Conservation (phyloP, 1,284 basidiomycete genomes). For the Ustilago curta region DNA sequence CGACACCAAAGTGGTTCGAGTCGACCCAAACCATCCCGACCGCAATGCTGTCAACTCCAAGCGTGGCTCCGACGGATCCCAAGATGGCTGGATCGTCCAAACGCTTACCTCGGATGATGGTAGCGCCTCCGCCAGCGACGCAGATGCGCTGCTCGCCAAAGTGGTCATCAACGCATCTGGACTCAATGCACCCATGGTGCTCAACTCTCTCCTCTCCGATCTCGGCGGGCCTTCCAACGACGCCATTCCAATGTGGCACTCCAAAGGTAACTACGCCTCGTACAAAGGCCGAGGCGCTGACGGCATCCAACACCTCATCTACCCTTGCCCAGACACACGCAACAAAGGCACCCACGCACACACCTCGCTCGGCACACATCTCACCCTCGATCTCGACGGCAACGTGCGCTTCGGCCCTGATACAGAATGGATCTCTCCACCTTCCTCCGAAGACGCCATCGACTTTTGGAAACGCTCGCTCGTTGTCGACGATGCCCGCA, state of each 20-base stretch:
- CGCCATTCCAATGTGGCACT: constrained; percentile 59
- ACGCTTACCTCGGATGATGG: constrained; percentile 59
- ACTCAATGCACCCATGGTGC: constrained; percentile 73
- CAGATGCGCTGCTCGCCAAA: constrained; percentile 82
- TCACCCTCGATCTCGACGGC: constrained; percentile 81
- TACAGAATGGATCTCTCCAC: constrained; percentile 80
- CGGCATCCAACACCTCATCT: constrained; percentile 61
- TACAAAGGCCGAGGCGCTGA: constrained; percentile 58
- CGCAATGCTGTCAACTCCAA: constrained; percentile 23
- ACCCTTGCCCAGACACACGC: constrained; percentile 61
- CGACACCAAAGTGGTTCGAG: constrained; percentile 86
- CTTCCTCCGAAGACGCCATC: constrained; percentile 17
- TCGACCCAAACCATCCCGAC: constrained; percentile 75
- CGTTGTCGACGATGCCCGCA: constrained; percentile 49
- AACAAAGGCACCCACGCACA: constrained; percentile 54
- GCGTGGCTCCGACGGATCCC: constrained; percentile 50
- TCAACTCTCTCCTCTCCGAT: constrained; percentile 57
- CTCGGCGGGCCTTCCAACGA: constrained; percentile 22
- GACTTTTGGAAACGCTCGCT: constrained; percentile 59
- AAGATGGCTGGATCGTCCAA: constrained; percentile 74
- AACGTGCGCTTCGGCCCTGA: constrained; percentile 94
- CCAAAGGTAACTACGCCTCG: constrained; percentile 66
- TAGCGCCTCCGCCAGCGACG: constrained; percentile 58
- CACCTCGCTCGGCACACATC: constrained; percentile 65
- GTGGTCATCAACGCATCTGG: constrained; percentile 90